Conservation (phyloP, 768 basidiomycete genomes). For the Suillus discolor region DNA sequence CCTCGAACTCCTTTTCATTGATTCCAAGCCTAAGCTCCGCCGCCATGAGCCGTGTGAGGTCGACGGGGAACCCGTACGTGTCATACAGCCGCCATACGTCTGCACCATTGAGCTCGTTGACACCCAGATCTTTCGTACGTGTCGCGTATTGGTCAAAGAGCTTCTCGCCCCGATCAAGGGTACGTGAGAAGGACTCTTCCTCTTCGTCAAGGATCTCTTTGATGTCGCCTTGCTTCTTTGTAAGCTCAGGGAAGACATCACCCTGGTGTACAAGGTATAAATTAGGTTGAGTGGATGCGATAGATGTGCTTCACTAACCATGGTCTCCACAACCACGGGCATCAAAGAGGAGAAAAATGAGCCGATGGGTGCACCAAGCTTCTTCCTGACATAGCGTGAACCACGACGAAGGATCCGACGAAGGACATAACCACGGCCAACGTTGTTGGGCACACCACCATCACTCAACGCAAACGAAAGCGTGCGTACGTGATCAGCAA, state of each 20-base stretch:
- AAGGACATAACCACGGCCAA: slow-evolving; percentile 97
- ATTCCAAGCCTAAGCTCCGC: slow-evolving; percentile 85
- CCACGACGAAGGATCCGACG: slow-evolving; percentile 91
- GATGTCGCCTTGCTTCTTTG: slow-evolving; percentile 76
- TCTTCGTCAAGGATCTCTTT: slow-evolving; percentile 97
- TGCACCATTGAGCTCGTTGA: slow-evolving; percentile 75
- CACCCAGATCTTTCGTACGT: slow-evolving; percentile 62
- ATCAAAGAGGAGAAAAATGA: slow-evolving; percentile 93
- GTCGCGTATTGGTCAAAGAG: slow-evolving; percentile 88
- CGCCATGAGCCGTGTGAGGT: slow-evolving; percentile 96
- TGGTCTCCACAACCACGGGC: slow-evolving; percentile 85
- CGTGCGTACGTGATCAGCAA: slow-evolving; percentile 96
- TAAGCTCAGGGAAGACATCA: slow-evolving; percentile 90
- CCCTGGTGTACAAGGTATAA: slow-evolving; percentile 51
- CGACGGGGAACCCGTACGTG: slow-evolving; percentile 97
- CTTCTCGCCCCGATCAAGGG: slow-evolving; percentile 94
- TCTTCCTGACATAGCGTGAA: slow-evolving; percentile 94
- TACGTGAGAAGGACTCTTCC: slow-evolving; percentile 97
- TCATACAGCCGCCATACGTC: slow-evolving; percentile 99
- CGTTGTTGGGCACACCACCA: slow-evolving; percentile 94
- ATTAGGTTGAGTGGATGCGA: neutral
- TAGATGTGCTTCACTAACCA: slow-evolving; percentile 53
- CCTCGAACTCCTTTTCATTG: slow-evolving; percentile 88
- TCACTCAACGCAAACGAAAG: slow-evolving; percentile 95
- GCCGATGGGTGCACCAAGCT: slow-evolving; percentile 89